These are phyloP conservation scores for Nidularia sp. DNA, from an alignment of 768 basidiomycete species.

Conservation along the genomic window DNA sequence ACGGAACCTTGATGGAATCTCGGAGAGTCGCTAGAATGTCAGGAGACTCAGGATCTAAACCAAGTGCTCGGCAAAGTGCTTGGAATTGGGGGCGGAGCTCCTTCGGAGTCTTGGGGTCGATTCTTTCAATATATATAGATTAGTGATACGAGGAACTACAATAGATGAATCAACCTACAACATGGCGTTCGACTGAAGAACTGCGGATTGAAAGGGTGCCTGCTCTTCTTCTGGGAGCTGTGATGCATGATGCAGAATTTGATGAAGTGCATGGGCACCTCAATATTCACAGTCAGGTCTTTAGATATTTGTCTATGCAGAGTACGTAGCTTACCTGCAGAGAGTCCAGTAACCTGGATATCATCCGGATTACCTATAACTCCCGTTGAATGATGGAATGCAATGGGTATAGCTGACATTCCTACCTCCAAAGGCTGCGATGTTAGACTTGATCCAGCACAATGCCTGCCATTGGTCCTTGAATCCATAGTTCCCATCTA, in stretches of 20 bases:
- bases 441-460: conserved; percentile 69
- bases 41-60: conserved; percentile 48
- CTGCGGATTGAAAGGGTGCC: conserved; percentile 65
- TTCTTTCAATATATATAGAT: conserved; percentile 19
- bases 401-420: neutral
- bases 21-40: conserved; percentile 47
- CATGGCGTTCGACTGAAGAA: conserved; percentile 74
- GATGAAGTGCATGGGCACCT: conserved; percentile 76
- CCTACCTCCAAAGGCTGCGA: conserved; percentile 64
- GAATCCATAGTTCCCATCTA: conserved; percentile 78
- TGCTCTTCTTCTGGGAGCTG: conserved; percentile 48
- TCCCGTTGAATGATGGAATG: neutral
- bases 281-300: neutral
- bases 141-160: too few species aligned
- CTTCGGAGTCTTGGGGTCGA: conserved; percentile 53
- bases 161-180: conserved; percentile 34
- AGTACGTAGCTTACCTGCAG: conserved; percentile 46
- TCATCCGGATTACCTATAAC: conserved; percentile 52
- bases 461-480: conserved; percentile 81
- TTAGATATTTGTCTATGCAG: too few species aligned
- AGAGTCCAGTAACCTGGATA: conserved; percentile 65
- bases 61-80: conserved; percentile 53
- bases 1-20: conserved; percentile 44
- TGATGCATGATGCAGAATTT: conserved; percentile 68
- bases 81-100: conserved; percentile 61